Evolutionary conservation across 345 rosid species (phyloP).

Genomic region (Gossypium stocksii): DNA sequence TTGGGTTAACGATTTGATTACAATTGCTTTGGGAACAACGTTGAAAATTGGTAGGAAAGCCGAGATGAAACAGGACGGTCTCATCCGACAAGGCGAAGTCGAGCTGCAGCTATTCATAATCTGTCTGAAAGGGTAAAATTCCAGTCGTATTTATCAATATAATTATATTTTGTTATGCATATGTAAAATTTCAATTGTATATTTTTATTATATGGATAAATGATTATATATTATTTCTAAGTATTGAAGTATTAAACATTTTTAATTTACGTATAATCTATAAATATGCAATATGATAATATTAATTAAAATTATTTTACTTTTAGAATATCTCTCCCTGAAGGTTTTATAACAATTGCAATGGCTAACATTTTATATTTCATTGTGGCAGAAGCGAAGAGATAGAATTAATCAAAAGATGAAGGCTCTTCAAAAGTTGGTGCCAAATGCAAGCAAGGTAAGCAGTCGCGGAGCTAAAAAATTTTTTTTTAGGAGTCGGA

Average conservation of each 20-base stretch:
- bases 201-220: too few relatives aligned
- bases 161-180: too few relatives aligned
- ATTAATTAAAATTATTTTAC: too few relatives aligned
- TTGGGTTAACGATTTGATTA: neutral
- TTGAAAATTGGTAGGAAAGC: slow-evolving; percentile 29
- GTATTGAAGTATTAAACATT: too few relatives aligned
- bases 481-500: too few relatives aligned
- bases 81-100: slow-evolving; percentile 61
- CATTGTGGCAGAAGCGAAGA: slow-evolving; percentile 71
- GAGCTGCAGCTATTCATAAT: slow-evolving; percentile 91
- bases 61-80: slow-evolving; percentile 23
- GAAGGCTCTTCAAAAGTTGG: slow-evolving; percentile 89
- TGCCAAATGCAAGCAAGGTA: slow-evolving; percentile 96
- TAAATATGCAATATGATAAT: too few relatives aligned
- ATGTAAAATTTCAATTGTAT: too few relatives aligned
- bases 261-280: too few relatives aligned
- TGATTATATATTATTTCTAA: too few relatives aligned
- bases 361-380: neutral
- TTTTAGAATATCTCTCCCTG: too few relatives aligned
- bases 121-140: slow-evolving; percentile 80
- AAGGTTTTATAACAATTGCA: too few relatives aligned
- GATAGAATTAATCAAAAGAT: slow-evolving; percentile 92
- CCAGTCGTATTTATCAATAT: too few relatives aligned
- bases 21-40: neutral
- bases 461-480: neutral